Evolutionary conservation across 495 filamentous ascomycete genomes (phyloP).

Genomic region (Viridothelium virens): DNA sequence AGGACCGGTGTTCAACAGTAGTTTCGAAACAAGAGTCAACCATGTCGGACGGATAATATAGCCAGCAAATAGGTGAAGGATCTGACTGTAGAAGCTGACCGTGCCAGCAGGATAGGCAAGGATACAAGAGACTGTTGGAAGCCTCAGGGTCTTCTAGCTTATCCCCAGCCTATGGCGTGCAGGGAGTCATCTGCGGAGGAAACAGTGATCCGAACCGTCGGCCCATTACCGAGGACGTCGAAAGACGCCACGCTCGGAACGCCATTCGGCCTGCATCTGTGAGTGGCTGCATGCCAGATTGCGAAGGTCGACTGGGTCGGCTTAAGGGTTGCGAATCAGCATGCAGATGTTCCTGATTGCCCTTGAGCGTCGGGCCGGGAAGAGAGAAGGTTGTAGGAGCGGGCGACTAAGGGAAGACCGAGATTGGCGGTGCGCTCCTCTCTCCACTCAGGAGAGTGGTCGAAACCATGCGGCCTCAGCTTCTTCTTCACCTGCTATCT

Average conservation of each 20-base stretch:
- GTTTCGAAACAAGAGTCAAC: neutral
- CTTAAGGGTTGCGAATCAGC: slow-evolving; percentile 7
- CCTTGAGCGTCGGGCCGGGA: neutral
- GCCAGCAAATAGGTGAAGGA: neutral
- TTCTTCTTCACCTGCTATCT: neutral
- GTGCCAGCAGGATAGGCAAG: slow-evolving; percentile 2
- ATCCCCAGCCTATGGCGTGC: neutral
- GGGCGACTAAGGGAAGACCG: neutral
- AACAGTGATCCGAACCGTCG: slow-evolving; percentile 10
- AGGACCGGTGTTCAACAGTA: neutral
- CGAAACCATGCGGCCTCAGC: neutral
- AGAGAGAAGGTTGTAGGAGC: neutral
- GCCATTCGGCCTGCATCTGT: neutral
- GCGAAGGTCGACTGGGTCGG: neutral
- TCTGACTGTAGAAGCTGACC: neutral
- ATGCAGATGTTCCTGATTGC: neutral
- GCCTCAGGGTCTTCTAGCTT: slow-evolving; percentile 2
- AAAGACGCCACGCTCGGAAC: neutral
- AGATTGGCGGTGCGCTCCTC: neutral
- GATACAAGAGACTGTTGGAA: neutral
- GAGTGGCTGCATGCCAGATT: slow-evolving; percentile 6
- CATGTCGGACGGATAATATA: neutral
- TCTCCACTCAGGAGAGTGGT: neutral
- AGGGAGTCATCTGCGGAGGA: slow-evolving; percentile 11
- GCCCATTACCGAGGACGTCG: neutral